phyloP scores from a whole-genome alignment of 139 green algal species.

The Gonium pectorale region DNA sequence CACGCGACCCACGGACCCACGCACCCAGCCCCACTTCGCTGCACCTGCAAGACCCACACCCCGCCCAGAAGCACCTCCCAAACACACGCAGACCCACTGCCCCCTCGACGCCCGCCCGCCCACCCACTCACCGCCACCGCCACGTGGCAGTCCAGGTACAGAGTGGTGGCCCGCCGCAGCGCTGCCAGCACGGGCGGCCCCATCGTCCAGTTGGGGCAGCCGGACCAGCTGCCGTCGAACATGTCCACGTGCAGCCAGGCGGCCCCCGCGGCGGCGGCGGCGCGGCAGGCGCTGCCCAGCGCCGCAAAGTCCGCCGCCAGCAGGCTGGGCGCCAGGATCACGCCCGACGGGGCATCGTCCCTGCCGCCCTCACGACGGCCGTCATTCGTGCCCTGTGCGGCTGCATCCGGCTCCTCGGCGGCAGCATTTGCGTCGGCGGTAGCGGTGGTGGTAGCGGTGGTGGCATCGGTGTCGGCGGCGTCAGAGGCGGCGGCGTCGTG shows the following conservation, averaged over 20 bases:
- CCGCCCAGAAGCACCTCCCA: too few species aligned
- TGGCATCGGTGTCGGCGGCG: not conserved
- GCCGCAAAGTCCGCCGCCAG: constrained; percentile 89
- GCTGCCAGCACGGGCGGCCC: constrained; percentile 71
- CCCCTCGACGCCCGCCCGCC: too few species aligned
- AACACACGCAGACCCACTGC: too few species aligned
- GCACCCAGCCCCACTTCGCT: too few species aligned
- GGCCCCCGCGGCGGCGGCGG: not conserved
- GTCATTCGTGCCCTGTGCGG: too few species aligned
- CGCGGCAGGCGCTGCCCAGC: constrained; percentile 49
- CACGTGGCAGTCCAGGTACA: constrained; percentile 79
- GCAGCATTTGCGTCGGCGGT: too few species aligned
- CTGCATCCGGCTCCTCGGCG: too few species aligned
- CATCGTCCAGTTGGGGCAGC: constrained; percentile 75
- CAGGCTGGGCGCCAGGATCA: constrained; percentile 83
- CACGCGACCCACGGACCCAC: too few species aligned
- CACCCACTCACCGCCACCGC: constrained; percentile 51
- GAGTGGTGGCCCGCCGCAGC: constrained; percentile 58
- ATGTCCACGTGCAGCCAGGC: constrained; percentile 43
- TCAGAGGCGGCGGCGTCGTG: not conserved
- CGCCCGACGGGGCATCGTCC: too few species aligned
- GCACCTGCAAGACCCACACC: too few species aligned
- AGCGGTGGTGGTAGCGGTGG: not conserved
- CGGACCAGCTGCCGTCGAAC: constrained; percentile 41
- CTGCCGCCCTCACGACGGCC: too few species aligned